These are phyloP conservation scores for Rhazya stricta DNA, from an alignment of 257 asterid genomes.

Conservation along the genomic window DNA sequence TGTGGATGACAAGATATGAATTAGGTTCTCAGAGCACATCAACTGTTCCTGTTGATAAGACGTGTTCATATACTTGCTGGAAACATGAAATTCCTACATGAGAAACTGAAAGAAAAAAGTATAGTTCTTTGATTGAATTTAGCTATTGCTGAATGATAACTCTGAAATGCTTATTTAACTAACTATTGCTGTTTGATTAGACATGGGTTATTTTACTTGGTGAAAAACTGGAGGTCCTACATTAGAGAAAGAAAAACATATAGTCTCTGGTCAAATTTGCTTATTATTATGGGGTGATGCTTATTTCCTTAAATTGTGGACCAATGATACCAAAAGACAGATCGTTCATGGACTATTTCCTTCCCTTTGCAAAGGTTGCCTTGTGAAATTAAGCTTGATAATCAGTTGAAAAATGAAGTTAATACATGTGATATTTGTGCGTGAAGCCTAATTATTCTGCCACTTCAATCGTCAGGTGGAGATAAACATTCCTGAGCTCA, in stretches of 20 bases:
- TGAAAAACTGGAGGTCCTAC: not conserved
- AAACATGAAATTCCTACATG: not conserved
- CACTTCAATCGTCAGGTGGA: slow-evolving; percentile 56
- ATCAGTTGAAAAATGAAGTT: not conserved
- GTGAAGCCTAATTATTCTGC: not conserved
- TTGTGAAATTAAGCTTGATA: not conserved
- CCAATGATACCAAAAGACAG: not conserved
- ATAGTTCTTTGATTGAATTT: not conserved
- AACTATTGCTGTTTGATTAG: not conserved
- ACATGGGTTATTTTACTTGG: not conserved
- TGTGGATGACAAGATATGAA: slow-evolving; percentile 9
- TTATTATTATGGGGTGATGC: not conserved
- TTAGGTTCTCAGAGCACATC: not conserved
- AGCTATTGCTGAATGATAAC: not conserved
- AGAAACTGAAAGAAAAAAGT: not conserved
- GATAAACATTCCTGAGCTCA: slow-evolving; percentile 89
- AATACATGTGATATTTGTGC: not conserved
- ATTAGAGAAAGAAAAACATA: not conserved
- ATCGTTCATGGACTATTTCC: not conserved
- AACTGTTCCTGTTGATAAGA: not conserved
- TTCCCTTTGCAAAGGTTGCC: not conserved
- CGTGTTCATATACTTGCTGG: not conserved
- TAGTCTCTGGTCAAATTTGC: not conserved
- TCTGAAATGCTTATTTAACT: not conserved
- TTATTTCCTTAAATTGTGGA: not conserved